Percentiles rank a stretch among this genome's conserved stretches.
Conservation (phyloP, 352 stramenopile species). For the Phytophthora quininea region DNA sequence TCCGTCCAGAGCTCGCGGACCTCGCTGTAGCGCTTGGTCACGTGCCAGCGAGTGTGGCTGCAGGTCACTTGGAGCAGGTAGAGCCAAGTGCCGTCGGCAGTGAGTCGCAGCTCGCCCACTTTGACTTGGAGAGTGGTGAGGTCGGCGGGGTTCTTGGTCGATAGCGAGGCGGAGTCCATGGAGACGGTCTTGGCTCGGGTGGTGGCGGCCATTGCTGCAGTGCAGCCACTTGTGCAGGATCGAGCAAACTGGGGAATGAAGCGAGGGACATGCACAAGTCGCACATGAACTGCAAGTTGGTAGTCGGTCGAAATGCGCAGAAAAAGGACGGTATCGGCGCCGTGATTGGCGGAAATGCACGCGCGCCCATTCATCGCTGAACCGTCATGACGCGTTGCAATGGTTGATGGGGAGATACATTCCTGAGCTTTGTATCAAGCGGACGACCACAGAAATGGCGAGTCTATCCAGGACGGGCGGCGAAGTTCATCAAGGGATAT, state of each 20-base stretch:
- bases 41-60: constrained; percentile 46
- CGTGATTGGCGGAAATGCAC: background rate
- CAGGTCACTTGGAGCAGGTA: constrained; percentile 71
- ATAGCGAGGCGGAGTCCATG: constrained; percentile 23
- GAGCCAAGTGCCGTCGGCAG: constrained; percentile 65
- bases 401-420: background rate
- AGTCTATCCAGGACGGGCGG: too few relatives aligned
- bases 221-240: background rate
- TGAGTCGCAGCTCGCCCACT: constrained; percentile 62
- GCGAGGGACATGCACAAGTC: background rate
- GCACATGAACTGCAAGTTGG: background rate
- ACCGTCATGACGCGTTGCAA: background rate
- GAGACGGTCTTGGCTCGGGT: background rate
- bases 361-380: background rate
- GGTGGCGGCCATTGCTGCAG: background rate
- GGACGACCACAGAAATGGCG: too few relatives aligned
- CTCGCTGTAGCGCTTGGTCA: constrained; percentile 72
- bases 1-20: constrained; percentile 71
- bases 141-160: constrained; percentile 32
- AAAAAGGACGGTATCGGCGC: background rate
- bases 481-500: too few relatives aligned
- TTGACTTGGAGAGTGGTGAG: constrained; percentile 56
- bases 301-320: background rate
- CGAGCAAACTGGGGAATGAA: background rate
- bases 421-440: too few relatives aligned